Evolutionary conservation across 345 rosid genomes (phyloP).

Genomic region (Raphanus raphanistrum): DNA sequence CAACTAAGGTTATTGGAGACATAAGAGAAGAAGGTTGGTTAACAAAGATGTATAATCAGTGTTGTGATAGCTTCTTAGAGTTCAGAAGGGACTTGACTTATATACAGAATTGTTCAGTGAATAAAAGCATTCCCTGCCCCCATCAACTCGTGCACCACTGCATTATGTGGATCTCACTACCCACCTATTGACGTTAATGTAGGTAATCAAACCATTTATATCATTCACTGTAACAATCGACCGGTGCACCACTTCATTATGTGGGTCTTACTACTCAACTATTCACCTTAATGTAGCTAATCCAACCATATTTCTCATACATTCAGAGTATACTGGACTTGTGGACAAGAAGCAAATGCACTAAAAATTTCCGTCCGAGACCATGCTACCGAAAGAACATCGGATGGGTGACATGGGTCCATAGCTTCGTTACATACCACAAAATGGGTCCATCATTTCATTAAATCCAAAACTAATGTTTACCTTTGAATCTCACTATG

Average conservation of each 20-base stretch:
- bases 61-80: not conserved
- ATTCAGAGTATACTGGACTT: not conserved
- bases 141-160: not conserved
- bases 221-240: not conserved
- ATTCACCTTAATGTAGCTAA: not conserved
- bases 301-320: not conserved
- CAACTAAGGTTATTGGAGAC: not conserved
- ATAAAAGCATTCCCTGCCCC: not conserved
- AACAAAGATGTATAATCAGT: not conserved
- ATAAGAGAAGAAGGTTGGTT: not conserved
- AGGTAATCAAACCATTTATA: not conserved
- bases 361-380: not conserved
- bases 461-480: not conserved
- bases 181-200: not conserved
- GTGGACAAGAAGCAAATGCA: not conserved
- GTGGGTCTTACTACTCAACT: not conserved
- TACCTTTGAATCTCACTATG: not conserved
- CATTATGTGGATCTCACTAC: not conserved
- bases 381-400: not conserved
- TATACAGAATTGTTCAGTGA: not conserved
- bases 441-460: not conserved
- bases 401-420: not conserved
- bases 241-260: not conserved
- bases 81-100: not conserved
- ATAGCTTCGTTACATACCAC: not conserved